Percentiles rank a stretch among this genome's conserved stretches.
These are phyloP conservation scores for Gaultheria prostrata DNA, from an alignment of 148 eudicot genomes.

Conservation along the genomic window DNA sequence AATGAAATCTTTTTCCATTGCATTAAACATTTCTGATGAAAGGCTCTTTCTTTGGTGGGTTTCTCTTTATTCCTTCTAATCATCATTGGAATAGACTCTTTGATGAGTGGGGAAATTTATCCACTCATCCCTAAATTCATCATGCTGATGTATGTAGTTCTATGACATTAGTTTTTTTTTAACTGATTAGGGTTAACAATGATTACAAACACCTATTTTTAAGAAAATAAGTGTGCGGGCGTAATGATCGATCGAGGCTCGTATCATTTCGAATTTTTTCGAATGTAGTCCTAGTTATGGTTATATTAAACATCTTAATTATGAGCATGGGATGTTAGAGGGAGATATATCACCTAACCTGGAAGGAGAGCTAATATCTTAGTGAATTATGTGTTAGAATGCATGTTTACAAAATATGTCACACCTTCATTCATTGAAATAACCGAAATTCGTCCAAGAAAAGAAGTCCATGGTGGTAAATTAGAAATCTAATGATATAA, in stretches of 20 bases:
- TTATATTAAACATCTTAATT: not conserved
- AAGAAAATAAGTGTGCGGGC: not conserved
- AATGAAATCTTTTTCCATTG: not conserved
- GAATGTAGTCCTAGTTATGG: not conserved
- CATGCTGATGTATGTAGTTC: slow-evolving; percentile 2
- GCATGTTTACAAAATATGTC: not conserved
- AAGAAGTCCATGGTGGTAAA: not conserved
- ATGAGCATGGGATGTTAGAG: not conserved
- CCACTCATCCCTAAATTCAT: not conserved
- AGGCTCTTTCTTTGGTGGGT: slow-evolving; percentile 9
- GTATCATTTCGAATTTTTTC: not conserved
- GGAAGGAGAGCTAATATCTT: not conserved
- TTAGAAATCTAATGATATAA: not conserved
- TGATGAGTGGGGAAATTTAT: not conserved
- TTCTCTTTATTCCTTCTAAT: slow-evolving; percentile 12
- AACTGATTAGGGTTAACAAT: not conserved
- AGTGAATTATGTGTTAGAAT: not conserved
- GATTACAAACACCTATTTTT: not conserved
- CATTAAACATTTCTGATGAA: not conserved
- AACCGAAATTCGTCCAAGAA: not conserved
- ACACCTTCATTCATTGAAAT: not conserved
- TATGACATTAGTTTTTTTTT: not conserved
- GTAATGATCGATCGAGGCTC: not conserved
- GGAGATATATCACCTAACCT: not conserved
- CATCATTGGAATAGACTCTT: slow-evolving; percentile 17